Evolutionary conservation across 495 filamentous ascomycete genomes (phyloP), one percentile per base, ranked within the genome.

Genomic region (Penicillium mononematosum): DNA sequence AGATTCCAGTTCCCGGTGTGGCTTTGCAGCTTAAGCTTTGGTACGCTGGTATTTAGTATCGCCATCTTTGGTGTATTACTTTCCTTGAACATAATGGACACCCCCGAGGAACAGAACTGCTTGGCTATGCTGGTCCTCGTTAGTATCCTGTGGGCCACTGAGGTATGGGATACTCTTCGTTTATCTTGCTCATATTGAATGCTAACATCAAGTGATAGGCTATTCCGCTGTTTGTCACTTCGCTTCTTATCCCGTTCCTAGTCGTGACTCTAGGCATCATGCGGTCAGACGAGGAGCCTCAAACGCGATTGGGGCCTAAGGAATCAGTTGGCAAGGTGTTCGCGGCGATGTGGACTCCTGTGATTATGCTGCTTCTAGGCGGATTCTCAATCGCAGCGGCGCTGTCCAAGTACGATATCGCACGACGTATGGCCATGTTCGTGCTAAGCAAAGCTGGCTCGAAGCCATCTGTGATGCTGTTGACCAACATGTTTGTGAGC

Each of bases 401-500:
- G 0, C 74, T 99, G 55, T 96, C 91, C 42, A 99, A 99, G 70
- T 96, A 96, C 69, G 90, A 91, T 62, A 98, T 99, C 65, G 94
- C 96, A 46, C 96, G 96, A 68, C 85, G 92, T 65, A 92, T 98
- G 79, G 95, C 94, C 8, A 96, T 92, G 11, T 90, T 97, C 64
- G 90, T 98, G n/a, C 82, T 99, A 36, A 93, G 90, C 78, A 97
- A 96, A 75, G 94, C 94, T 34, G 94, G 94, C 10, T 96, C 94
- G 10, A 85, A 84, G 63, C 93, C 95, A 5, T 80, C 87, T 45
- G 89, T 88, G 17, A 92, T 99, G 19, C 82, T 99, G 12, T 65
- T 99, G 24, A 92, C 92, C 25, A 96, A 92, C 72, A 99, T 99
- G 94, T 96, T 96, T 63, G 94, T 99, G 44, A 94, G 94, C 58